phyloP scores from a whole-genome alignment of 2,329 filamentous ascomycete species.

The Claviceps sp. region DNA sequence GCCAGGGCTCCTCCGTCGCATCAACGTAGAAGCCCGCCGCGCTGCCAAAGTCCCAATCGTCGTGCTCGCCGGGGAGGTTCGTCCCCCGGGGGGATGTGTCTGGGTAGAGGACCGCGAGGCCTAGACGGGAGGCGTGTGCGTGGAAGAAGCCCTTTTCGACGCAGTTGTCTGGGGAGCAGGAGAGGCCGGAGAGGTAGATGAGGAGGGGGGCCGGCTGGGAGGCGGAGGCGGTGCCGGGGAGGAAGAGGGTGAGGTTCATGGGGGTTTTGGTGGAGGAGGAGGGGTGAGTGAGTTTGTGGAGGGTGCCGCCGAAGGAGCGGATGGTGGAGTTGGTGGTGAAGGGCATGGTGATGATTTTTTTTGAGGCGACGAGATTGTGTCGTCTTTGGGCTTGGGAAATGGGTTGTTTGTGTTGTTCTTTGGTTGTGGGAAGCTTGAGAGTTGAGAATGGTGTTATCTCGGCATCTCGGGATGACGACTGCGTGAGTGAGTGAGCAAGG shows the following conservation, averaged over 20 bases:
- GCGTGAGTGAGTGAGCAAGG: too few relatives aligned
- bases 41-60: conserved; percentile 79
- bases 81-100: conserved; percentile 88
- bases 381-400: background rate
- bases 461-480: too few relatives aligned
- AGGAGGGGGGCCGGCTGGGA: conserved; percentile 58
- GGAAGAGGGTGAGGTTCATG: conserved; percentile 87
- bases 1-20: conserved; percentile 62
- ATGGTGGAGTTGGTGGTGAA: conserved; percentile 87
- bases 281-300: conserved; percentile 84
- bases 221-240: conserved; percentile 56
- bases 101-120: conserved; percentile 86
- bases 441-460: too few relatives aligned
- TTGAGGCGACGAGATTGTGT: too few relatives aligned
- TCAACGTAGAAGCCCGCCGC: conserved; percentile 94
- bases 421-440: background rate
- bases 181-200: conserved; percentile 86
- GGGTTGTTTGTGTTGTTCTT: background rate
- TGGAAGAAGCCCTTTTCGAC: conserved; percentile 85
- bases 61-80: conserved; percentile 70
- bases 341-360: conserved; percentile 39
- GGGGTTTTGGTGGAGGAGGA: conserved; percentile 67
- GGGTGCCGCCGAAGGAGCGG: conserved; percentile 81
- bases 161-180: conserved; percentile 83
- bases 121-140: conserved; percentile 60